These are phyloP conservation scores for Sergeia podlipaevii DNA, from an alignment of 208 protist genomes.

Conservation along the genomic window DNA sequence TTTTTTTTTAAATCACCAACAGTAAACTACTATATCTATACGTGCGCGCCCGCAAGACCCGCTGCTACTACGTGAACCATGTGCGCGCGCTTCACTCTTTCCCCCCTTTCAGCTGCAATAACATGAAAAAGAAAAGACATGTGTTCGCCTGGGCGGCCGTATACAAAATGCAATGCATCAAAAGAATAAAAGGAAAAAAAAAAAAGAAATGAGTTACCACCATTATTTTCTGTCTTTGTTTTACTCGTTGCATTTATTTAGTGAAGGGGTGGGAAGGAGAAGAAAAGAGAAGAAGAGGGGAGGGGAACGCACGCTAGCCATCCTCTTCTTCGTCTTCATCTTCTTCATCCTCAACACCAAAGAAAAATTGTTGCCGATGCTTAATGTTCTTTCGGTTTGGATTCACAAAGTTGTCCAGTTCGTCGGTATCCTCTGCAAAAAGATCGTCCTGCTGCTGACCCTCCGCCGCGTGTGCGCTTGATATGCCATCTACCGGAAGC, in stretches of 20 bases:
- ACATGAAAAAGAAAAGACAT: too few species aligned
- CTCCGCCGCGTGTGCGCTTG: neutral
- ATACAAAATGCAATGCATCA: too few species aligned
- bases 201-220: too few species aligned
- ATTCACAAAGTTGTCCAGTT: slow-evolving; percentile 25
- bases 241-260: neutral
- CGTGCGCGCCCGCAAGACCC: too few species aligned
- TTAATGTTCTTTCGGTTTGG: slow-evolving; percentile 74
- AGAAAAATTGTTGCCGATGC: slow-evolving; percentile 76
- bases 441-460: slow-evolving; percentile 8
- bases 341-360: slow-evolving; percentile 40
- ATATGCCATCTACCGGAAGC: slow-evolving; percentile 14
- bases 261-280: neutral
- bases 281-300: neutral
- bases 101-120: too few species aligned
- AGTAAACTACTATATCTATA: too few species aligned
- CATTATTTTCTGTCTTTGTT: neutral
- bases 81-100: too few species aligned
- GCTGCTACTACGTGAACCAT: too few species aligned
- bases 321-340: slow-evolving; percentile 54
- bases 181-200: too few species aligned
- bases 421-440: slow-evolving; percentile 13
- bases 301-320: neutral
- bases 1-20: too few species aligned
- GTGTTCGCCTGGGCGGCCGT: too few species aligned